These are phyloP conservation scores for Urtica urens DNA, from an alignment of 306 rosid species.

Conservation along the genomic window DNA sequence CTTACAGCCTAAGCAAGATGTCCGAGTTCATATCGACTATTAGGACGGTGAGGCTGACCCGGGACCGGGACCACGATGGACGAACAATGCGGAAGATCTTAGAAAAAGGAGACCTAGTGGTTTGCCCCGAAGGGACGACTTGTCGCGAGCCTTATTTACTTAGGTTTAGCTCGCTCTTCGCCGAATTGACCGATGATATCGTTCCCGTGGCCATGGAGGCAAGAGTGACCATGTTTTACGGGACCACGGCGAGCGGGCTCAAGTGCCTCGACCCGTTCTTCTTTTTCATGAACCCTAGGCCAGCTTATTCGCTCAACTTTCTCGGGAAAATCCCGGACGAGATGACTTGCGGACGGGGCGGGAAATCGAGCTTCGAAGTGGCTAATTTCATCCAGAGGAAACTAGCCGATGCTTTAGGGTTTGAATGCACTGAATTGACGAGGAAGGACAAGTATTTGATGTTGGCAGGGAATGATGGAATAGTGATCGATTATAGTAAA, in stretches of 20 bases:
- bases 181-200: constrained; percentile 72
- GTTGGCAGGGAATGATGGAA: constrained; percentile 90
- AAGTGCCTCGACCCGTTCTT: constrained; percentile 76
- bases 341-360: constrained; percentile 51
- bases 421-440: constrained; percentile 63
- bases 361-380: constrained; percentile 60
- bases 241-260: constrained; percentile 87
- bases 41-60: constrained; percentile 49
- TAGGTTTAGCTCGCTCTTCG: constrained; percentile 83
- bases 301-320: constrained; percentile 38
- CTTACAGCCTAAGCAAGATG: constrained; percentile 62
- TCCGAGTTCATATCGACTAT: constrained; percentile 53
- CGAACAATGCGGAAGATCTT: constrained; percentile 50
- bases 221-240: constrained; percentile 72
- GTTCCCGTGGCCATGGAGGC: constrained; percentile 75
- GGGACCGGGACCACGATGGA: constrained; percentile 63
- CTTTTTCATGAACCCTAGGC: constrained; percentile 86
- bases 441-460: constrained; percentile 86
- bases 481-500: constrained; percentile 28
- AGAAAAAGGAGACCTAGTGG: constrained; percentile 66
- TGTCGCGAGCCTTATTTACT: constrained; percentile 84
- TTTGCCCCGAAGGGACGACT: constrained; percentile 97
- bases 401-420: constrained; percentile 72
- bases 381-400: constrained; percentile 64
- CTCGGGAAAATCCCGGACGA: constrained; percentile 54